Evolutionary conservation across 2,329 filamentous ascomycete genomes (phyloP).

Genomic region (Cordyceps farinosa): DNA sequence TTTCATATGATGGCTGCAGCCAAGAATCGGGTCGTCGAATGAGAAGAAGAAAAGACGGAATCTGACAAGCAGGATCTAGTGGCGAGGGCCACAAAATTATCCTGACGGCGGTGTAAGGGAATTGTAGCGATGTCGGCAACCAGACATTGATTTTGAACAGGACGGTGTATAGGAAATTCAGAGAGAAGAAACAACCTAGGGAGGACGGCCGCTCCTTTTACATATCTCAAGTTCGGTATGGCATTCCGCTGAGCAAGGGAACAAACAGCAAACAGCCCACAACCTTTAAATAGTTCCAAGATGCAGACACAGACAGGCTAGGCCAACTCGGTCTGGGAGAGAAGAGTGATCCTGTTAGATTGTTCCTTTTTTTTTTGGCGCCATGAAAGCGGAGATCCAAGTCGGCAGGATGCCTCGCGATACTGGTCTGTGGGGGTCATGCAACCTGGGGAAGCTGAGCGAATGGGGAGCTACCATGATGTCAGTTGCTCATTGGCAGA

Average conservation of each 20-base stretch:
- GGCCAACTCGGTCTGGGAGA: not conserved
- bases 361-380: not conserved
- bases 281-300: not conserved
- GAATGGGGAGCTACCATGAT: not conserved
- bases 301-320: not conserved
- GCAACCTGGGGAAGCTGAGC: not conserved
- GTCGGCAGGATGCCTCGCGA: not conserved
- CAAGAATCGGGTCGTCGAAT: not conserved
- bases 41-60: not conserved
- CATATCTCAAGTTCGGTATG: not conserved
- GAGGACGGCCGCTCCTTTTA: not conserved
- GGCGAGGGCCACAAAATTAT: not conserved
- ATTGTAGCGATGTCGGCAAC: not conserved
- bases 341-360: not conserved
- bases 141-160: not conserved
- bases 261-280: not conserved
- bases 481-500: not conserved
- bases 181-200: not conserved
- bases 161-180: not conserved
- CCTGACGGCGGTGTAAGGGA: not conserved
- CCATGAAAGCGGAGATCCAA: not conserved
- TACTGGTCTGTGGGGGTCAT: slow-evolving; percentile 9
- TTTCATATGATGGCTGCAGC: not conserved
- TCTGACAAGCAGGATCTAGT: not conserved
- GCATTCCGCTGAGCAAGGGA: not conserved